phyloP scores from a whole-genome alignment of 2,329 filamentous ascomycete species.

The Exophiala alcalophila region DNA sequence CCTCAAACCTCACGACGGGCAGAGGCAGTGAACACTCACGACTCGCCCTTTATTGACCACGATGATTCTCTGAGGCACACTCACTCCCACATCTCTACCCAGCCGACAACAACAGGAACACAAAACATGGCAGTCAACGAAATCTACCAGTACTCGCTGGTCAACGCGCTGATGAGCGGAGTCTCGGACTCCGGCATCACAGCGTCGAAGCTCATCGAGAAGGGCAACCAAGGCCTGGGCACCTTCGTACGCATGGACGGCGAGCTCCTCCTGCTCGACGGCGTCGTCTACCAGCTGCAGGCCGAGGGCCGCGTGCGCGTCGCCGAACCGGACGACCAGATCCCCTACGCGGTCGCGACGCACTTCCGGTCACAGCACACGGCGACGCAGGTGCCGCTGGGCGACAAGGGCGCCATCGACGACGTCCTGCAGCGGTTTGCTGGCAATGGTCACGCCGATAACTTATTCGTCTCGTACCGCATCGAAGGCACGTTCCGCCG shows the following conservation, averaged over 20 bases:
- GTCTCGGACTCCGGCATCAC: conserved; percentile 48
- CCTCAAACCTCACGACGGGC: no score
- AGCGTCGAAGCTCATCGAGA: conserved; percentile 45
- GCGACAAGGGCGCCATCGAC: conserved; percentile 30
- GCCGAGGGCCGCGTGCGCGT: conserved; percentile 37
- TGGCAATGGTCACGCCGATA: conserved; percentile 28
- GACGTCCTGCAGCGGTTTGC: conserved; percentile 25
- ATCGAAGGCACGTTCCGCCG: conserved; percentile 31
- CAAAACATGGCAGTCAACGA: conserved; percentile 38
- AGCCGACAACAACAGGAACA: not conserved
- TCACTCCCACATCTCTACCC: no score
- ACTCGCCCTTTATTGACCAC: no score
- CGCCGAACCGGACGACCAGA: conserved; percentile 36
- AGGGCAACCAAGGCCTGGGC: conserved; percentile 52
- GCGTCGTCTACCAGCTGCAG: conserved; percentile 43
- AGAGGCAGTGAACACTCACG: no score
- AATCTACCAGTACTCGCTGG: conserved; percentile 45
- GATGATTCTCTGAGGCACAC: no score
- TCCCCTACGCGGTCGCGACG: conserved; percentile 41
- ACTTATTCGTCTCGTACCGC: conserved; percentile 34
- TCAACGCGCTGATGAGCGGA: conserved; percentile 46
- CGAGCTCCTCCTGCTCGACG: conserved; percentile 45
- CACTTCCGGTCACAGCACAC: conserved; percentile 33
- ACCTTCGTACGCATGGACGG: conserved; percentile 46
- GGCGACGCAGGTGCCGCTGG: conserved; percentile 17